phyloP scores from a whole-genome alignment of 2,329 filamentous ascomycete genomes.

The Exophiala sideris region DNA sequence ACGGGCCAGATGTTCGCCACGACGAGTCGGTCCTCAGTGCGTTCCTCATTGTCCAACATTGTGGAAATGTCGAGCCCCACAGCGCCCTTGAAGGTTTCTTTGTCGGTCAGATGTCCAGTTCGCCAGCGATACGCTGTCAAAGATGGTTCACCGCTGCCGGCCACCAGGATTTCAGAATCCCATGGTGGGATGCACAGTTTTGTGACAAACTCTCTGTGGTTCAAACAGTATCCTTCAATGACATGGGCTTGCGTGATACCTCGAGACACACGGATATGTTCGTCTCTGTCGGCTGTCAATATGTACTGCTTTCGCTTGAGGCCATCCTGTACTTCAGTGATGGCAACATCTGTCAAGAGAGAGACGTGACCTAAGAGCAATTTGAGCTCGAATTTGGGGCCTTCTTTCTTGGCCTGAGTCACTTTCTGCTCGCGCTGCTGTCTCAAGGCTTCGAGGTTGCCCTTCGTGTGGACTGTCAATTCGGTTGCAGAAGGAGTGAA shows the following conservation, averaged over 20 bases:
- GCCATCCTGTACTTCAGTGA: constrained; percentile 47
- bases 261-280: constrained; percentile 85
- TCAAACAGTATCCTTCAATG: constrained; percentile 85
- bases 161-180: constrained; percentile 65
- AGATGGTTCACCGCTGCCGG: constrained; percentile 79
- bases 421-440: constrained; percentile 50
- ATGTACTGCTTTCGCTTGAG: constrained; percentile 55
- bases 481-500: constrained; percentile 54
- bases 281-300: constrained; percentile 66
- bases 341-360: constrained; percentile 75
- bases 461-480: constrained; percentile 60
- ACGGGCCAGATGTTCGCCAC: constrained; percentile 35
- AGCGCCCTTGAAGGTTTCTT: constrained; percentile 47
- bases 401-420: constrained; percentile 46
- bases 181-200: constrained; percentile 63
- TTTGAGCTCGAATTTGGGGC: constrained; percentile 65
- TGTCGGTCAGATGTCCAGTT: constrained; percentile 52
- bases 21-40: constrained; percentile 32
- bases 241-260: constrained; percentile 79
- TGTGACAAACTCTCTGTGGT: constrained; percentile 81
- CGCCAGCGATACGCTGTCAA: constrained; percentile 83
- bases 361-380: constrained; percentile 91
- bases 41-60: constrained; percentile 17
- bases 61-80: constrained; percentile 16
- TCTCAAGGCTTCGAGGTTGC: constrained; percentile 57